Evolutionary conservation across 305 asterid species (phyloP), one percentile per base, ranked within the genome.

Genomic region (Salvia sclarea): DNA sequence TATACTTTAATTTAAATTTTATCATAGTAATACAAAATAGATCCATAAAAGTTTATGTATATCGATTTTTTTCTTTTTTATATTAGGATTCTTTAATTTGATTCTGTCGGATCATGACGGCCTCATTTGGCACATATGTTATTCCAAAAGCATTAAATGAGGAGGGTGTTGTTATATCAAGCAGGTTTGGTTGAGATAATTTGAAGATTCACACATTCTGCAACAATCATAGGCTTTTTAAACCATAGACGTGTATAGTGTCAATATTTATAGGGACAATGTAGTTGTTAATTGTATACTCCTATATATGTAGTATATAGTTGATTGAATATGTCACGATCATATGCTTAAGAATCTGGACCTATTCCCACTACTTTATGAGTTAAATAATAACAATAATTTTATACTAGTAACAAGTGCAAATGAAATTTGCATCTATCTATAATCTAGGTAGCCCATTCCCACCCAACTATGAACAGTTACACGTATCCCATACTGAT

Each of bases 291-390:
- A 62, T 66, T 68, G 28, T 14, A 33, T 16, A 4, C n/a, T n/a
- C n/a, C n/a, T n/a, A n/a, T n/a, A n/a, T n/a, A n/a, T n/a, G n/a
- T n/a, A n/a, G n/a, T n/a, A 14, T 55, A 3, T 33, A 9, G 45
- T 4, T 58, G 31, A 59, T 35, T 59, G 33, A 35, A 28, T 56
- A 28, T 56, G 65, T 68, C 66, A 25, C 35, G 17, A 69, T 69
- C 44, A 2, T 44, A 43, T 35, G 31, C 13, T 43, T 44, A 24
- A 44, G 48, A 28, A 17, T 55, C 31, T 55, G 16, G 43, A 49
- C 61, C 16, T 30, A 20, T 49, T 35, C 50, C 37, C 61, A 65
- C 38, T 18, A 50, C 47, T 31, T 50, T 49, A 33, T n/a, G 61
- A 17, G 8, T 18, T 17, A 56, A 41, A n/a, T n/a, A n/a, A n/a